Percentiles rank a stretch among this genome's conserved stretches.
phyloP scores from a whole-genome alignment of 176 grass and related monocot genomes.

The Paspalum vaginatum region DNA sequence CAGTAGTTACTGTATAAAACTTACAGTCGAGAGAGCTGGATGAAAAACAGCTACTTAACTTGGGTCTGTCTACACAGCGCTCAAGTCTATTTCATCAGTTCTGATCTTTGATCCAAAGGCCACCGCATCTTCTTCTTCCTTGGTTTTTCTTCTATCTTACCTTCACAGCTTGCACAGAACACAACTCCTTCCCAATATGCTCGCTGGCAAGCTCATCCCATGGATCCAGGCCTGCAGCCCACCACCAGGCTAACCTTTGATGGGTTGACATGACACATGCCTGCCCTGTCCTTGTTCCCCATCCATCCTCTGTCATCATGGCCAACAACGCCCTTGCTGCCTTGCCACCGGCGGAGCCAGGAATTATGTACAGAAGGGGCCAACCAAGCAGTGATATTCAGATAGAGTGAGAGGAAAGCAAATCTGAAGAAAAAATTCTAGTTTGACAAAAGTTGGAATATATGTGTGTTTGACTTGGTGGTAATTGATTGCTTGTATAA shows the following conservation, averaged over 20 bases:
- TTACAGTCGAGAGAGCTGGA: neutral
- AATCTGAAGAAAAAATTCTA: no score
- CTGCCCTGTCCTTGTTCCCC: neutral
- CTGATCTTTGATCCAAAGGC: neutral
- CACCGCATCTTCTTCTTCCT: neutral
- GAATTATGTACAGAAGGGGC: no score
- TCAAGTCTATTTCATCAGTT: neutral
- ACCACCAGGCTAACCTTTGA: neutral
- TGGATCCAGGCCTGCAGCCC: neutral
- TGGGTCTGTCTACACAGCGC: neutral
- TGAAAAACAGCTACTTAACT: neutral
- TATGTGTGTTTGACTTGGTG: no score
- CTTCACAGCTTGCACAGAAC: neutral
- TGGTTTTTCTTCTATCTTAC: neutral
- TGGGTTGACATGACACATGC: neutral
- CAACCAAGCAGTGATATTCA: no score
- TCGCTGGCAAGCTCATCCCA: neutral
- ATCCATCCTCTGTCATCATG: neutral
- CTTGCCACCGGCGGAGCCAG: neutral
- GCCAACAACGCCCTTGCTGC: neutral
- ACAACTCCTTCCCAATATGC: neutral
- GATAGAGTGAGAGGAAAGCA: no score
- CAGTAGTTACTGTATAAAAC: neutral
- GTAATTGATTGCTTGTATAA: no score
- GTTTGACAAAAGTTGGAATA: no score